Conservation (phyloP, 2,329 filamentous ascomycete genomes). For the Neofusicoccum kwambonambiense region DNA sequence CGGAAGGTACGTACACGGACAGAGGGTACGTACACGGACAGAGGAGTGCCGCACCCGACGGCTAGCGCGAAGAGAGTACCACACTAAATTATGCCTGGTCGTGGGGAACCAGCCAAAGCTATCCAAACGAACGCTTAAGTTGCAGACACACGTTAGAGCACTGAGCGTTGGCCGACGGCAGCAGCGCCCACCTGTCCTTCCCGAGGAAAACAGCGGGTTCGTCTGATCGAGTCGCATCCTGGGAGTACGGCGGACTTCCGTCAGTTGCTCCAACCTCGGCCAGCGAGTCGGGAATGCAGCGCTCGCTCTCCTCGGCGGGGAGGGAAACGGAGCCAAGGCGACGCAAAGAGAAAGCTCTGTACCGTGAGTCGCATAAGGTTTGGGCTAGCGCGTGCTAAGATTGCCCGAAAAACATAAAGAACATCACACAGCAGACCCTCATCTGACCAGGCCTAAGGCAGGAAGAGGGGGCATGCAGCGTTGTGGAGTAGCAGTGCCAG, state of each 20-base stretch:
- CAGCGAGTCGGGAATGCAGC: background rate
- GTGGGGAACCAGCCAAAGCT: too few relatives aligned
- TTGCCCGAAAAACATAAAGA: background rate
- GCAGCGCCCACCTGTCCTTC: too few relatives aligned
- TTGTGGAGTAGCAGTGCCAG: too few relatives aligned
- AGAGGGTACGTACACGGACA: too few relatives aligned
- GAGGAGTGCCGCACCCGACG: too few relatives aligned
- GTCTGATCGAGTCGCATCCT: background rate
- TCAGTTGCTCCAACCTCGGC: background rate
- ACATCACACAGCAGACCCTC: background rate
- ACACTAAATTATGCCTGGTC: too few relatives aligned
- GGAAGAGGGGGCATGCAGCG: background rate
- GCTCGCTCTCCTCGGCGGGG: background rate
- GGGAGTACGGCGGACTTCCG: background rate
- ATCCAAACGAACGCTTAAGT: too few relatives aligned
- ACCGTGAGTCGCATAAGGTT: conserved; percentile 3
- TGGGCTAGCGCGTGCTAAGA: background rate
- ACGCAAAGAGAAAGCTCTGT: background rate
- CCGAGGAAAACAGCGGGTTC: too few relatives aligned
- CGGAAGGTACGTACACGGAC: too few relatives aligned
- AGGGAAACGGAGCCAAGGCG: background rate
- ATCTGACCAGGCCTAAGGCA: background rate
- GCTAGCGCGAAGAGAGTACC: too few relatives aligned
- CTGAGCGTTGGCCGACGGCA: too few relatives aligned
- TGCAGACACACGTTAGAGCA: too few relatives aligned